A percentile compares a stretch with the other conserved stretches of the same genome.
phyloP scores from a whole-genome alignment of 2,329 filamentous ascomycete genomes.

The Chrysosporium queenslandicum region DNA sequence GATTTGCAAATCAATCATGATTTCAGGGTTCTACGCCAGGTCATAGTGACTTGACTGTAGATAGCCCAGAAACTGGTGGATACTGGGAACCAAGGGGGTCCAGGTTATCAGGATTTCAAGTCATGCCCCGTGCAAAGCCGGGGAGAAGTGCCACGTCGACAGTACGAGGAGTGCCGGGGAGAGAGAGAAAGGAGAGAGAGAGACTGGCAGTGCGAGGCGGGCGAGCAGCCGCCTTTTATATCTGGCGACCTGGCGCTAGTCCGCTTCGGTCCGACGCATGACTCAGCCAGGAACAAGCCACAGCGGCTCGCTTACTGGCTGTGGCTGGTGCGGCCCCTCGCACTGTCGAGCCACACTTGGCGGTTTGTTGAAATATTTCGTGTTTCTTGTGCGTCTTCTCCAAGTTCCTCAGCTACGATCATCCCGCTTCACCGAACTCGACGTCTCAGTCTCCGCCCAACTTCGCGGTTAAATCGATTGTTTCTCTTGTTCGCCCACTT shows the following conservation, averaged over 20 bases:
- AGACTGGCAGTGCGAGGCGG: not conserved
- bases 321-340: slow-evolving; percentile 10
- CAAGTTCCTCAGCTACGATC: slow-evolving; percentile 1
- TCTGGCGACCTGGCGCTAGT: slow-evolving; percentile 1
- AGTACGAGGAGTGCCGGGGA: not conserved
- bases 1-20: slow-evolving; percentile 14
- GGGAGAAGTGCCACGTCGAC: slow-evolving; percentile 2
- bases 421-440: slow-evolving; percentile 54
- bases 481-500: slow-evolving; percentile 45
- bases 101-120: not conserved
- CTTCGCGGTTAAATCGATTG: slow-evolving; percentile 99
- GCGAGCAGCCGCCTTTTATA: slow-evolving; percentile 10
- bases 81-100: not conserved
- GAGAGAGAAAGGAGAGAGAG: not conserved
- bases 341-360: not conserved
- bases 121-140: not conserved
- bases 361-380: not conserved
- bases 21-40: slow-evolving; percentile 7
- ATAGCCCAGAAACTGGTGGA: not conserved
- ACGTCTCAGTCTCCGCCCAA: slow-evolving; percentile 98
- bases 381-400: not conserved
- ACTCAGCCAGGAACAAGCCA: slow-evolving; percentile 20
- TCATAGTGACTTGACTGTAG: slow-evolving; percentile 3
- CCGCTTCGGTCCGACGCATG: not conserved
- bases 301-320: slow-evolving; percentile 29